phyloP scores from a whole-genome alignment of 2,329 filamentous ascomycete species.

The Bisporella sp. region DNA sequence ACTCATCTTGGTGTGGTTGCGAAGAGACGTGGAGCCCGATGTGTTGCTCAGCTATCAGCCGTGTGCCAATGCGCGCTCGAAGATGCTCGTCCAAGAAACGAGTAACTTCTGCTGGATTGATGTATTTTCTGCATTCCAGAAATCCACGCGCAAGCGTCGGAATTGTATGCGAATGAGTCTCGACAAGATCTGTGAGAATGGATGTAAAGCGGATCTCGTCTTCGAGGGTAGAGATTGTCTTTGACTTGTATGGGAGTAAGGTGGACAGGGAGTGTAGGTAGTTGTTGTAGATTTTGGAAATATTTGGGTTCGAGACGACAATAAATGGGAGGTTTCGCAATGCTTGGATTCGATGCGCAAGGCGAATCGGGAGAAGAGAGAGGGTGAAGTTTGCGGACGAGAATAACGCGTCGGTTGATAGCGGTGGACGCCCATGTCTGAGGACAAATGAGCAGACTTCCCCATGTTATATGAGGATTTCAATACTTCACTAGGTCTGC shows the following conservation, averaged over 20 bases:
- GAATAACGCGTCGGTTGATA: constrained; percentile 73
- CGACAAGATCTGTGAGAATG: constrained; percentile 89
- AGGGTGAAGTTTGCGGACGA: constrained; percentile 94
- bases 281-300: constrained; percentile 90
- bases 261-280: constrained; percentile 91
- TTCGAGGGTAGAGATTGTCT: constrained; percentile 63
- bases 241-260: constrained; percentile 64
- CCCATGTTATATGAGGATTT: constrained; percentile 1
- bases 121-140: constrained; percentile 87
- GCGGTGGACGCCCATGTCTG: constrained; percentile 72
- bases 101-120: constrained; percentile 75
- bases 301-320: constrained; percentile 94
- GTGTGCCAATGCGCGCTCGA: constrained; percentile 85
- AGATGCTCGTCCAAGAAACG: constrained; percentile 90
- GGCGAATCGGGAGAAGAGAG: constrained; percentile 80
- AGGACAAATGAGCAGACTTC: not conserved
- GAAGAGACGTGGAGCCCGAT: constrained; percentile 77
- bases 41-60: constrained; percentile 93
- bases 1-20: constrained; percentile 61
- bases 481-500: constrained; percentile 79
- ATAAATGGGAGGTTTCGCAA: constrained; percentile 93
- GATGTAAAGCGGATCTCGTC: constrained; percentile 90
- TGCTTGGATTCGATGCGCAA: constrained; percentile 90
- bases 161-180: constrained; percentile 92
- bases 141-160: constrained; percentile 88